Conservation (phyloP, 306 rosid genomes). For the Acacia confusa region DNA sequence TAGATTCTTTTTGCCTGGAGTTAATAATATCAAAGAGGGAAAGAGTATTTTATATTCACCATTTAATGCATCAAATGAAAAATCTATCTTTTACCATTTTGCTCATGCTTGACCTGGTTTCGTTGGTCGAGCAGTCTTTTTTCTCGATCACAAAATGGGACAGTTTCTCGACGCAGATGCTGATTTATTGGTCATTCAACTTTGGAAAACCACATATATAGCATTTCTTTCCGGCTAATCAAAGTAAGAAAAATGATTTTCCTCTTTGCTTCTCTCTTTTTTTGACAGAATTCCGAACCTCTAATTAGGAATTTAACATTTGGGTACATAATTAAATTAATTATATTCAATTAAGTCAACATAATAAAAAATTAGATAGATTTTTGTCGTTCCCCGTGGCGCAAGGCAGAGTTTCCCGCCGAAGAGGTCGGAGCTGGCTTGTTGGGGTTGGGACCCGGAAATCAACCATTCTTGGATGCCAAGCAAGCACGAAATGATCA, state of each 20-base stretch:
- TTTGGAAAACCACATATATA: background rate
- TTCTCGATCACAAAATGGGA: background rate
- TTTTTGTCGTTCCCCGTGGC: background rate
- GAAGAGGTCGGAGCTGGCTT: background rate
- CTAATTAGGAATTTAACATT: background rate
- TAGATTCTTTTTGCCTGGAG: too few species aligned
- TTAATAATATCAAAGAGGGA: too few species aligned
- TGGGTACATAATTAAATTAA: background rate
- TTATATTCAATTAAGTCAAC: background rate
- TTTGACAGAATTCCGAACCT: background rate
- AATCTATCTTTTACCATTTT: too few species aligned
- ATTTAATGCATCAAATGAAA: too few species aligned
- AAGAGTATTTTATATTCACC: too few species aligned
- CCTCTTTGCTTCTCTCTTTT: background rate
- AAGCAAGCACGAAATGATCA: conserved; percentile 32
- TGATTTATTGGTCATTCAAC: background rate
- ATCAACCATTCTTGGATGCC: conserved; percentile 11
- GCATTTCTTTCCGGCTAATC: background rate
- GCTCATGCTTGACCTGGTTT: too few species aligned
- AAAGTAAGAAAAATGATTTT: background rate
- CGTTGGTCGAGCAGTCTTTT: too few species aligned
- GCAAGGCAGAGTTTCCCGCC: background rate
- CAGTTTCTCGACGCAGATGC: background rate
- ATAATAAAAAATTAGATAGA: background rate
- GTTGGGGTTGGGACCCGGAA: background rate